Base-by-base conservation (phyloP, 257 asterid genomes). In the Plantago ovata region DNA sequence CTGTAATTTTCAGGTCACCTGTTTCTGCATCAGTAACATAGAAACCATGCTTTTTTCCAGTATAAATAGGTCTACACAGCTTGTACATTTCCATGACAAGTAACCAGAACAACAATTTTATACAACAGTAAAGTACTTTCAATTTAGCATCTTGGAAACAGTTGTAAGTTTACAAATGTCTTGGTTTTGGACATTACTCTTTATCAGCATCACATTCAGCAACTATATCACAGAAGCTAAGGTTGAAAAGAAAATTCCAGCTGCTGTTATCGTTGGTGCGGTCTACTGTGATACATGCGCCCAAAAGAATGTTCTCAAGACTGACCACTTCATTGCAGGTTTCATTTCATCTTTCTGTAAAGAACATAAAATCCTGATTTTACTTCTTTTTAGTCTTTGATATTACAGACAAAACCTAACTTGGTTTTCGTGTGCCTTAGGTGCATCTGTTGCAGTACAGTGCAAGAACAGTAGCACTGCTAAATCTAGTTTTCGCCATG, bases 381-480 rank as follows among this genome's bases (percentile, higher is more conserved):
- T 28, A 28, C 36, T 28, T n/a, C n/a, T n/a, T n/a, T n/a, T 28
- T 28, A 28, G 2, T 28, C 36, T 1, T n/a, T 28, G 36, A 28
- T 28, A 5, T 2, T 24, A 24, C 32, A 28, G 36, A 21, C 36
- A 10, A 9, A 51, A 53, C 3, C 21, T 1, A 23, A 21, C 33
- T 16, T 41, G 23, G 21, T 9, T 53, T n/a, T 53, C 12, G 9
- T 53, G 20, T 53, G 39, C 38, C 7, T 52, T 52, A 53, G 58
- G 58, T 53, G 58, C 58, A 53, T 53, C 58, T 14, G 58, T 53
- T 11, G 58, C 42, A 28, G 58, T 53, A 9, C 15, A 28, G 7
- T 53, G 58, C 58, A n/a, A 5, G 58, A 28, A 42, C 13, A 42
- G 14, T 10, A 42, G 46, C 7, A 28, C 36, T 42, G 3, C 46